phyloP scores from a whole-genome alignment of 768 basidiomycete genomes.

The Lactifluus rugatus region DNA sequence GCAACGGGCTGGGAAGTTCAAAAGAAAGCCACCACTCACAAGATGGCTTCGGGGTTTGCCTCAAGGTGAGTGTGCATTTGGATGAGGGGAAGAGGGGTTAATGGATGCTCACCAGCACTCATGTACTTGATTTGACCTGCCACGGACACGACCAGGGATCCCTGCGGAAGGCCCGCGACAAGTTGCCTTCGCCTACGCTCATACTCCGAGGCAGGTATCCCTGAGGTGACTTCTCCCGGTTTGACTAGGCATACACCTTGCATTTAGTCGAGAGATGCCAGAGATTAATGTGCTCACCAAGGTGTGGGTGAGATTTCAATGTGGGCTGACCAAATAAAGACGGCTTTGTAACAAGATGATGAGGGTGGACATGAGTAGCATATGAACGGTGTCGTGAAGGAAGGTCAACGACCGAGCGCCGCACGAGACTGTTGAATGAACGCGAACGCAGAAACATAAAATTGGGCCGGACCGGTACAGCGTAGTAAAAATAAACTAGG shows the following conservation, averaged over 20 bases:
- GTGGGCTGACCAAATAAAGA: slow-evolving; percentile 36
- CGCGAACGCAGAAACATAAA: too few species aligned
- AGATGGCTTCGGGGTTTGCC: slow-evolving; percentile 8
- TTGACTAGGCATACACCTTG: slow-evolving; percentile 18
- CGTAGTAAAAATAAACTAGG: neutral
- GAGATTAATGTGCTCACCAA: slow-evolving; percentile 20
- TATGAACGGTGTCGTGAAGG: neutral
- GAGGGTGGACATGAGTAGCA: slow-evolving; percentile 10
- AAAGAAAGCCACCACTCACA: slow-evolving; percentile 1
- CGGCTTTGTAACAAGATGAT: slow-evolving; percentile 26
- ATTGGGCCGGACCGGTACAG: too few species aligned
- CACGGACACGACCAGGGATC: slow-evolving; percentile 35
- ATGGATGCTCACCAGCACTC: slow-evolving; percentile 21
- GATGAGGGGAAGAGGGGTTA: neutral
- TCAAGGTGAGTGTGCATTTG: neutral
- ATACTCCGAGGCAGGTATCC: slow-evolving; percentile 36
- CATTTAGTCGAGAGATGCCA: too few species aligned
- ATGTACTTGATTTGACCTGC: slow-evolving; percentile 39
- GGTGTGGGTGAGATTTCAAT: slow-evolving; percentile 35
- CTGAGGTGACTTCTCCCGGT: slow-evolving; percentile 33
- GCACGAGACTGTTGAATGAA: too few species aligned
- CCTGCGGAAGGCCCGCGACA: slow-evolving; percentile 34
- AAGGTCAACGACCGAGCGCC: too few species aligned
- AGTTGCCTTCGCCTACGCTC: slow-evolving; percentile 31
- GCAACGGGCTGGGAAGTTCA: neutral